Evolutionary conservation across 768 basidiomycete species (phyloP), one percentile per base, ranked within the genome.

Genomic region (Tulasnella calospora): DNA sequence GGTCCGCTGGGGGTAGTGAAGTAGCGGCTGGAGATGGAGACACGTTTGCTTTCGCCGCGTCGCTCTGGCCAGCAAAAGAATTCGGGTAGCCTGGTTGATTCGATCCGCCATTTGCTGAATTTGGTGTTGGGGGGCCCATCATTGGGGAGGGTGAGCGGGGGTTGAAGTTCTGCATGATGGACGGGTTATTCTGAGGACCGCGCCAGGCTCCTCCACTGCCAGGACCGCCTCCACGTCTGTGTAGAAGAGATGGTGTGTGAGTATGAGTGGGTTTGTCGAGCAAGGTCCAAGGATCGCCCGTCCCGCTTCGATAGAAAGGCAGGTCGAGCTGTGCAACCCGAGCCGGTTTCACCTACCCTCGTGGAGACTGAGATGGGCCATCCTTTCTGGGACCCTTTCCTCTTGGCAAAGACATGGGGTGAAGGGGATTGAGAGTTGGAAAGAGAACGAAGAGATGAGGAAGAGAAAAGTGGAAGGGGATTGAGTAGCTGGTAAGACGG

Each of bases 161-260:
- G 44, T 79, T 79, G 78, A 35, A 67, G 78, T 55, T 79, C 23
- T 74, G 67, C 77, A 78, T 78, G 69, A 78, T 78, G 40, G 77
- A 78, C 35, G 78, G 78, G 55, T 44, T 79, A 77, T 77, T 76
- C n/a, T 57, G 55, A 41, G 36, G 17, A 44, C 78, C 78, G 35
- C 78, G 72, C 78, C 78, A 79, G 51, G 71, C 78, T 27, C 67
- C 76, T 3, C 77, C 77, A 30, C 77, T 36, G 44, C 38, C n/a
- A 44, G 73, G 73, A 55, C 55, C 47, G 44, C 72, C 78, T n/a
- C 73, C 78, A 30, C 71, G 78, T 61, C 73, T 73, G 27, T 51
- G 61, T 47, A 67, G 74, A 40, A 75, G 27, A 75, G 74, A 67
- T 17, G 3, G 19, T 23, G 61, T 67, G 33, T 36, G 76, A 36